Conservation (phyloP, 805 yeast genomes). For the Metschnikowia orientalis region DNA sequence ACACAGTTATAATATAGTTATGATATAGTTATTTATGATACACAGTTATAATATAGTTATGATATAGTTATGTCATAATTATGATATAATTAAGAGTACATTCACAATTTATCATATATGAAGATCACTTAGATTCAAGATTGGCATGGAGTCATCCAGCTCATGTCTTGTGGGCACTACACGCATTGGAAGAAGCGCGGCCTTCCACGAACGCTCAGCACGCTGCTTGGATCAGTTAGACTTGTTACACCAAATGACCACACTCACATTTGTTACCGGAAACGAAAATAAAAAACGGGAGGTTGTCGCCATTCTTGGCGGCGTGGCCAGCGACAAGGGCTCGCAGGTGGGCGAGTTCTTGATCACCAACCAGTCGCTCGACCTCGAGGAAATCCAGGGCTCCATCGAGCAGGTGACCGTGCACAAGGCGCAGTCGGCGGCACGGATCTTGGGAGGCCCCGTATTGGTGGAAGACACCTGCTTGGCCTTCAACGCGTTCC, state of each 20-base stretch:
- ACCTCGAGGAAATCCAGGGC: constrained; percentile 90
- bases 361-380: constrained; percentile 64
- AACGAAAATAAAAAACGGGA: constrained; percentile 84
- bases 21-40: too few relatives aligned
- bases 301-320: constrained; percentile 68
- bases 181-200: too few relatives aligned
- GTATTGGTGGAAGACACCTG: constrained; percentile 96
- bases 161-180: too few relatives aligned
- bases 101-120: too few relatives aligned
- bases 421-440: constrained; percentile 76
- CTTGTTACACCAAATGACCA: constrained; percentile 5
- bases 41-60: too few relatives aligned
- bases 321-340: constrained; percentile 25
- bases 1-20: too few relatives aligned
- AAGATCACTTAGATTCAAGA: too few relatives aligned
- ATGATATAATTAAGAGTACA: too few relatives aligned
- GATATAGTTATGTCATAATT: too few relatives aligned
- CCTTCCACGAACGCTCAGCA: too few relatives aligned
- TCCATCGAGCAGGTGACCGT: constrained; percentile 74
- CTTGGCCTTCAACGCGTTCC: constrained; percentile 73
- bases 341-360: constrained; percentile 43
- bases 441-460: constrained; percentile 61
- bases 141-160: too few relatives aligned
- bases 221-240: too few relatives aligned
- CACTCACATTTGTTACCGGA: constrained; percentile 75